These are phyloP conservation scores for Populus trichocarpa DNA, from an alignment of 441 rosid genomes.

Conservation along the genomic window DNA sequence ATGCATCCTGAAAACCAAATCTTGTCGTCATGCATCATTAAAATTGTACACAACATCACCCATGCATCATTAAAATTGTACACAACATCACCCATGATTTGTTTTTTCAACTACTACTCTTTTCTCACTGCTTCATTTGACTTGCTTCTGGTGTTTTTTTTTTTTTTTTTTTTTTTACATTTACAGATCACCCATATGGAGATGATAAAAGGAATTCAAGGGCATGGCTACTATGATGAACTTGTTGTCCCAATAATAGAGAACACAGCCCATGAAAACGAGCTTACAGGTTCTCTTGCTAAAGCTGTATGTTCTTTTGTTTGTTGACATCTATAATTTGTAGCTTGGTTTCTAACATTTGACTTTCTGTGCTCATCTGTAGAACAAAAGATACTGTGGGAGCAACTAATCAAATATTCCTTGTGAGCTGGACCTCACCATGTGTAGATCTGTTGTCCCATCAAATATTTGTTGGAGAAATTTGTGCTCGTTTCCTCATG, in stretches of 20 bases:
- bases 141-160: conserved; percentile 4
- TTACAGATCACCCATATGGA: conserved; percentile 92
- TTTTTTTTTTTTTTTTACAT: neutral
- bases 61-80: too few species aligned
- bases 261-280: conserved; percentile 86
- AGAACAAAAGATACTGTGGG: neutral
- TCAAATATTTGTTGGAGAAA: neutral
- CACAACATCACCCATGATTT: neutral
- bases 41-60: neutral
- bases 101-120: conserved; percentile 3
- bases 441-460: neutral
- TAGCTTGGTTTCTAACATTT: neutral
- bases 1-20: neutral
- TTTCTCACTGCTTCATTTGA: conserved; percentile 1
- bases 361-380: neutral
- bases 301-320: conserved; percentile 59
- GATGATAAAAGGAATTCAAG: conserved; percentile 97
- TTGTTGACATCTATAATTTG: neutral
- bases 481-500: neutral
- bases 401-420: neutral
- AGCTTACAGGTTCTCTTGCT: conserved; percentile 87
- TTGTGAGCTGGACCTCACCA: neutral
- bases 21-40: neutral
- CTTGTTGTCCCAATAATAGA: conserved; percentile 95
- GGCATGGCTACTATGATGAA: conserved; percentile 94